Conservation (phyloP, 2,329 filamentous ascomycete species). For the Hypoxylon sp. region DNA sequence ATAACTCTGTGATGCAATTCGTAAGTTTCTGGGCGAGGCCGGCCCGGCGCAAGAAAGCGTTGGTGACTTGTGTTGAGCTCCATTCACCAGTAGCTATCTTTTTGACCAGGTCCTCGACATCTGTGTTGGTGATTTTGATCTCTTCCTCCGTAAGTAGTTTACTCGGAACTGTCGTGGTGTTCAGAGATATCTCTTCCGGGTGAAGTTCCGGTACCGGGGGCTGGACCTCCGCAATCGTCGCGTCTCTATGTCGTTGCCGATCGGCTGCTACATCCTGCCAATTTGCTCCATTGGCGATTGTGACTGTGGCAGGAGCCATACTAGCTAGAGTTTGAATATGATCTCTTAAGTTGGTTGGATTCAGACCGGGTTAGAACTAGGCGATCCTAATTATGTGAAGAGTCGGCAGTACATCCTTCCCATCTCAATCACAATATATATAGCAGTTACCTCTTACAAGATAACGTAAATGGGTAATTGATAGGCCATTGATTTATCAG, state of each 20-base stretch:
- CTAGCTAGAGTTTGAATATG: slow-evolving; percentile 2
- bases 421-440: slow-evolving; percentile 9
- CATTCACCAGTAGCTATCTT: slow-evolving; percentile 62
- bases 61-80: slow-evolving; percentile 61
- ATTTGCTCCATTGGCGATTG: slow-evolving; percentile 52
- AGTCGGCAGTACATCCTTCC: not conserved
- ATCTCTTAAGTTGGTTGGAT: not conserved
- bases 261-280: slow-evolving; percentile 65
- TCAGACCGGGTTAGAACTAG: not conserved
- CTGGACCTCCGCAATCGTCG: slow-evolving; percentile 59
- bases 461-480: slow-evolving; percentile 26
- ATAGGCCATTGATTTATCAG: slow-evolving; percentile 36
- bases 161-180: slow-evolving; percentile 63
- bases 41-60: slow-evolving; percentile 69
- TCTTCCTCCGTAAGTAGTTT: slow-evolving; percentile 63
- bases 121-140: slow-evolving; percentile 64
- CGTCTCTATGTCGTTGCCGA: slow-evolving; percentile 62
- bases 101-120: slow-evolving; percentile 61
- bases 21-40: slow-evolving; percentile 65
- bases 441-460: slow-evolving; percentile 2
- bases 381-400: not conserved
- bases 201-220: slow-evolving; percentile 57
- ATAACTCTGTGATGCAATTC: slow-evolving; percentile 52
- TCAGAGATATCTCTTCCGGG: slow-evolving; percentile 56
- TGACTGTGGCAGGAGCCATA: slow-evolving; percentile 46